Conservation (phyloP, 1,139 yeast species). For the Zygoascus hellenicus region DNA sequence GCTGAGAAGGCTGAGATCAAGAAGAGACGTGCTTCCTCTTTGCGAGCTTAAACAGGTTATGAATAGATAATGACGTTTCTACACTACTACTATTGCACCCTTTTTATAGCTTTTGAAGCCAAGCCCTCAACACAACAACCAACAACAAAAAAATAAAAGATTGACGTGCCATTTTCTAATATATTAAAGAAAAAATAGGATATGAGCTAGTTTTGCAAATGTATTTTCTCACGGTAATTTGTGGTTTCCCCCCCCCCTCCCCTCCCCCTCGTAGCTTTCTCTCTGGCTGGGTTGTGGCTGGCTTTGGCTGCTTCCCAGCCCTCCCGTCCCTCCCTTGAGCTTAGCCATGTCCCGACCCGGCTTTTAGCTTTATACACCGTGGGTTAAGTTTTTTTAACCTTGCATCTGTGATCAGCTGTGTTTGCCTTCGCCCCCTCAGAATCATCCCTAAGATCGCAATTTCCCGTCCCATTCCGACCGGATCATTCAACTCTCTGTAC, state of each 20-base stretch:
- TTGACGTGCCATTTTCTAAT: conserved; percentile 2
- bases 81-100: too few species aligned
- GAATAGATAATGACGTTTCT: conserved; percentile 2
- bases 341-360: background rate
- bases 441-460: background rate
- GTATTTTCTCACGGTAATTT: conserved; percentile 6
- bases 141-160: background rate
- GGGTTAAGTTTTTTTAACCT: background rate
- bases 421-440: background rate
- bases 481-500: too few species aligned
- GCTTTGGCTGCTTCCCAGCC: too few species aligned
- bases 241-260: too few species aligned
- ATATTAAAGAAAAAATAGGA: conserved; percentile 8
- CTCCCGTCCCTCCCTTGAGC: too few species aligned
- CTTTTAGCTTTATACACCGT: background rate
- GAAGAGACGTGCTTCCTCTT: conserved; percentile 96
- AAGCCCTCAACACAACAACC: too few species aligned
- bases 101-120: too few species aligned
- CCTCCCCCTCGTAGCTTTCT: too few species aligned
- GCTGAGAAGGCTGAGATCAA: conserved; percentile 96
- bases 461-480: background rate
- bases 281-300: too few species aligned
- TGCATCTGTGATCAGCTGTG: background rate
- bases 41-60: conserved; percentile 12
- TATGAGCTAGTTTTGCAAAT: conserved; percentile 8